Evolutionary conservation across 306 rosid species (phyloP).

Genomic region (Casuarina equisetifolia): DNA sequence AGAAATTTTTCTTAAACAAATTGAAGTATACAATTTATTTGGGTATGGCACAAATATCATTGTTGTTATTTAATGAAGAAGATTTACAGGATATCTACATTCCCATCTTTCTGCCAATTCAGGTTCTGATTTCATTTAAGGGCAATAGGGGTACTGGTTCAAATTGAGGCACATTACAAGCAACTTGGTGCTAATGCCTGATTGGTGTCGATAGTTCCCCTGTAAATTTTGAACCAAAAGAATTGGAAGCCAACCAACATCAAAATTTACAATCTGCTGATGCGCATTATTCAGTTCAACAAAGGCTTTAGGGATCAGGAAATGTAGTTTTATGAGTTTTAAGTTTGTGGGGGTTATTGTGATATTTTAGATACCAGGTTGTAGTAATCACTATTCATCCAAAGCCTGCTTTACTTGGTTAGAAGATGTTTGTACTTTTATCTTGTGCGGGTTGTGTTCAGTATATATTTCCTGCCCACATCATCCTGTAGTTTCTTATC

Average conservation of each 20-base stretch:
- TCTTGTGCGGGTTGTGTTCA: background rate
- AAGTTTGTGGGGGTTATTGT: background rate
- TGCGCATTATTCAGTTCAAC: background rate
- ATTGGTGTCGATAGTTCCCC: background rate
- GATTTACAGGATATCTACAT: background rate
- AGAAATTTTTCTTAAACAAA: background rate
- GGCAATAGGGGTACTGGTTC: background rate
- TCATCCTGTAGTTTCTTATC: background rate
- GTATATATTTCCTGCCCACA: background rate
- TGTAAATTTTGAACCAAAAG: background rate
- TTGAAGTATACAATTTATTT: background rate
- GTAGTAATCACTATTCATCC: background rate
- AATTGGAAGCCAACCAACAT: background rate
- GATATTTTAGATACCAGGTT: background rate
- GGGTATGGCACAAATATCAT: background rate
- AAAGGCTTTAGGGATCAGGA: background rate
- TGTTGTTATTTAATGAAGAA: background rate
- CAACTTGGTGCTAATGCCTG: background rate
- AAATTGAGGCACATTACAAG: background rate
- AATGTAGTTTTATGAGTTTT: background rate
- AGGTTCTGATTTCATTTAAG: background rate
- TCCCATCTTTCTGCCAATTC: background rate
- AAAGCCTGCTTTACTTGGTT: background rate
- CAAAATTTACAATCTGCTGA: background rate
- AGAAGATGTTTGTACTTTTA: background rate